These are phyloP conservation scores for Backusella parvicylindrica DNA, from an alignment of 192 early-diverging fungal genomes.

Conservation along the genomic window DNA sequence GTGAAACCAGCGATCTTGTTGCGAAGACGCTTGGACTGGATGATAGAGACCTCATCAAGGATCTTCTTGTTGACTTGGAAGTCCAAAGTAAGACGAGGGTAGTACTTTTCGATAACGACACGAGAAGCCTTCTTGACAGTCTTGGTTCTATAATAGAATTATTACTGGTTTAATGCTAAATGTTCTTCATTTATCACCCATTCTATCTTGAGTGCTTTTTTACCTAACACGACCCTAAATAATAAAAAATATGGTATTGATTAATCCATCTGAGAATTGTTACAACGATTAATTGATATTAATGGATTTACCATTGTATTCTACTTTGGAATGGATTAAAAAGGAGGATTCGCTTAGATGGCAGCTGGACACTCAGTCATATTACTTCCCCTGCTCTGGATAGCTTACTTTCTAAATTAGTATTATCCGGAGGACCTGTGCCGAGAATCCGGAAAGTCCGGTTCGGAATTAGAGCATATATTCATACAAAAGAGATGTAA, in stretches of 20 bases:
- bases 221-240: constrained; percentile 78
- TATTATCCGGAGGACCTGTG: neutral
- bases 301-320: constrained; percentile 1
- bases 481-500: too few species aligned
- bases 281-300: neutral
- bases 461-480: neutral
- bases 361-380: neutral
- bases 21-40: constrained; percentile 97
- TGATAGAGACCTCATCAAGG: constrained; percentile 95
- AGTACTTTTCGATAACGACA: constrained; percentile 99
- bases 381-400: neutral
- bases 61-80: constrained; percentile 99
- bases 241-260: neutral
- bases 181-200: neutral
- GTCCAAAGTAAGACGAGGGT: constrained; percentile 96
- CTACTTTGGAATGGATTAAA: constrained; percentile 4
- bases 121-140: constrained; percentile 99
- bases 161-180: neutral
- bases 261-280: neutral
- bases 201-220: neutral
- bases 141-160: constrained; percentile 69
- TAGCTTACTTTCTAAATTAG: neutral
- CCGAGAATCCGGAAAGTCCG: neutral
- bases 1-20: constrained; percentile 99
- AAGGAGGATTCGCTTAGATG: neutral